phyloP scores from a whole-genome alignment of 148 eudicot genomes.

The Persicaria maculosa region DNA sequence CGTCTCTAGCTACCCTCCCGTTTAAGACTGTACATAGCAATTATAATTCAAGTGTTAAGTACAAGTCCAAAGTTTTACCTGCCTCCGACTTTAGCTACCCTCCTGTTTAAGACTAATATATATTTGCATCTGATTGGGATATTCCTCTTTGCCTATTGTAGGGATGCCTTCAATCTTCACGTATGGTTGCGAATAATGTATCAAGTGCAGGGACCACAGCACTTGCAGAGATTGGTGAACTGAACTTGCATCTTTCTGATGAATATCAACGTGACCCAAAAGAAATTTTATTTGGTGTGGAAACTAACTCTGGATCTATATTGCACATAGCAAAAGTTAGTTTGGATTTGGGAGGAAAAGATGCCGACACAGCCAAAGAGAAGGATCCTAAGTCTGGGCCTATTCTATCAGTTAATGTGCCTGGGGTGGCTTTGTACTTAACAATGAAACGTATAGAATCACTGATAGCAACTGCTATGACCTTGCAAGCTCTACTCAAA shows the following conservation, averaged over 20 bases:
- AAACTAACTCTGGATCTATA: conserved; percentile 76
- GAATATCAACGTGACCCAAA: conserved; percentile 79
- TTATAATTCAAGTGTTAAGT: too few species aligned
- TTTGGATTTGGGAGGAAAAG: conserved; percentile 85
- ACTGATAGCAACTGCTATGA: conserved; percentile 53
- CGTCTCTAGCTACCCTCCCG: neutral
- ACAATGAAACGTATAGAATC: conserved; percentile 79
- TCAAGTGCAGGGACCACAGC: conserved; percentile 69
- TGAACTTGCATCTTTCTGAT: conserved; percentile 83
- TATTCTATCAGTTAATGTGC: conserved; percentile 68
- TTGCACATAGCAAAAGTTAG: conserved; percentile 73
- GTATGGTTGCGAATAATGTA: conserved; percentile 80
- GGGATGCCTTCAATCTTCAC: conserved; percentile 92
- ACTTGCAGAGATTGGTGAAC: conserved; percentile 87
- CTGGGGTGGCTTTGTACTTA: conserved; percentile 73
- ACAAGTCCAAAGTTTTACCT: too few species aligned
- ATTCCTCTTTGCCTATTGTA: conserved; percentile 25
- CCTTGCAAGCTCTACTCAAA: conserved; percentile 54
- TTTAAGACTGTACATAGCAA: neutral
- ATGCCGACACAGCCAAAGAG: conserved; percentile 44
- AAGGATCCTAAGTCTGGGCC: conserved; percentile 41
- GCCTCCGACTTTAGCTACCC: neutral
- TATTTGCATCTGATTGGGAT: conserved; percentile 3
- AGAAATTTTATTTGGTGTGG: conserved; percentile 72
- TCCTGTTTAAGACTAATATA: neutral